A percentile compares a stretch with the other conserved stretches of the same genome.
Evolutionary conservation across 331 rosid genomes (phyloP).

Genomic region (Dryas integrifolia): DNA sequence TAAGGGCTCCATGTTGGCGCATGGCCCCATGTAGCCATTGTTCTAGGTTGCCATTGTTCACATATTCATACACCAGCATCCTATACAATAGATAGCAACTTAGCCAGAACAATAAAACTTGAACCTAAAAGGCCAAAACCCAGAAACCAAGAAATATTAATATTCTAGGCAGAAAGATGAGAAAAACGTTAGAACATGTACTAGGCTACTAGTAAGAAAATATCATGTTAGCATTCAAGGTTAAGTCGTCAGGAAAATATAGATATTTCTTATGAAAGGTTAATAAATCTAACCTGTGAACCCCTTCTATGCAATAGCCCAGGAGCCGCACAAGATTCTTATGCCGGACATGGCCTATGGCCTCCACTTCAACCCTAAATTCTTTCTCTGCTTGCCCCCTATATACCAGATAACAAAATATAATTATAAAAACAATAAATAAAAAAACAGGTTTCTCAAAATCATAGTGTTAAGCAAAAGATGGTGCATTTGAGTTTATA

Average conservation of each 20-base stretch:
- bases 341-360: conserved; percentile 94
- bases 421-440: conserved; percentile 13
- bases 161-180: conserved; percentile 6
- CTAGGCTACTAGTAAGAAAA: background rate
- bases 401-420: conserved; percentile 19
- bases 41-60: conserved; percentile 92
- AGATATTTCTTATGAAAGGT: background rate
- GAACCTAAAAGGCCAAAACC: background rate
- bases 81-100: conserved; percentile 41
- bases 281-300: conserved; percentile 40
- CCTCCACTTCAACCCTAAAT: conserved; percentile 97
- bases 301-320: conserved; percentile 78
- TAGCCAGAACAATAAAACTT: conserved; percentile 14
- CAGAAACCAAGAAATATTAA: conserved; percentile 4
- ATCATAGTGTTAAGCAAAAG: background rate
- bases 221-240: background rate
- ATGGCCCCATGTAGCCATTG: conserved; percentile 95
- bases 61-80: conserved; percentile 94
- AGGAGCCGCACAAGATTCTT: conserved; percentile 94
- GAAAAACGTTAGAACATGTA: background rate
- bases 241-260: background rate
- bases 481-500: conserved; percentile 14
- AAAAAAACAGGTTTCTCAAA: background rate
- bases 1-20: conserved; percentile 67
- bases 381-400: conserved; percentile 99